Base-by-base conservation (phyloP, 2,329 filamentous ascomycete genomes). In the Exophiala viscosa region DNA sequence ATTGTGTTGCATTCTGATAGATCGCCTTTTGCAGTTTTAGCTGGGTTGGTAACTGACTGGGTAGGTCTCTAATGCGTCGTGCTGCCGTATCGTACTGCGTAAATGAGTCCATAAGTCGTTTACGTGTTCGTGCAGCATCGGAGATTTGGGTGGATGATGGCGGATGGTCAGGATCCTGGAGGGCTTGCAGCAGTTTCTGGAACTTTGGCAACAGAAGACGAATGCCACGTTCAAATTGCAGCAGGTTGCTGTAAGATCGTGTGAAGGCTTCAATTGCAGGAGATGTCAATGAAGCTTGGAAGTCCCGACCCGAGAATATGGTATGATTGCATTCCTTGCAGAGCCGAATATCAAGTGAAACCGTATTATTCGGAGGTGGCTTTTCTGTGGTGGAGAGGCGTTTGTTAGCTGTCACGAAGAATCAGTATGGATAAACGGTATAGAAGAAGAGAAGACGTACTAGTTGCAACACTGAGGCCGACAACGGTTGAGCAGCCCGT, bases 181-280 rank as follows among this genome's bases (percentile, higher is more conserved):
- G 71, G 1, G 84, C 79, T 5, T 83, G 64, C 2, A 96, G 76
- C 0, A 90, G 76, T 55, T 85, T 86, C 64, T 96, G 91, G 60
- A 96, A 96, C 5, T 84, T 84, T 0, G 91, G 91, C 52, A 96
- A 76, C 38, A 96, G 77, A 48, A 89, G 76, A 32, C 85, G 81
- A 60, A 96, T 96, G 35, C 91, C 91, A 52, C 87, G 80, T 71
- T 96, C 89, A 60, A 96, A 96, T 65, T 96, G 89, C 0, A 85
- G 76, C 1, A 96, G 76, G 10, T 90, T 95, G 63, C 85, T 87
- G 68, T 95, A 96, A 1, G 88, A 84, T 34, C 87, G 83, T 20
- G 47, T 54, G 50, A 63, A 63, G 9, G 59, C 44, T 40, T 55
- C 45, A 64, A 91, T 84, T 62, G 92, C 87, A 2, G 86, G 79